These are phyloP conservation scores for Baorangia bicolor DNA, from an alignment of 768 basidiomycete species.

Conservation along the genomic window DNA sequence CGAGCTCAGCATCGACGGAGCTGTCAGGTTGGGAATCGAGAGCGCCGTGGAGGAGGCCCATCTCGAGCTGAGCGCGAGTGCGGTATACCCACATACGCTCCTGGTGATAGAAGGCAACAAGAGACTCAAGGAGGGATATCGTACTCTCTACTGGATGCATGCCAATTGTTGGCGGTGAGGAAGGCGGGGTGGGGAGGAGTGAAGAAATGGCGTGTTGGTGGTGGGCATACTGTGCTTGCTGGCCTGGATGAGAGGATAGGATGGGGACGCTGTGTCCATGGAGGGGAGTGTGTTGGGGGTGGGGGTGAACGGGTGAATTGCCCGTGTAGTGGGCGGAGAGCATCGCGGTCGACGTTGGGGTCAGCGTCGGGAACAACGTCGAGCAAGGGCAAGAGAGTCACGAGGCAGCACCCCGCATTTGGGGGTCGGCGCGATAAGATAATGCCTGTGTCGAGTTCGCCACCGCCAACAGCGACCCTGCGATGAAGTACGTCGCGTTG, in stretches of 20 bases:
- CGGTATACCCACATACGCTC: conserved; percentile 73
- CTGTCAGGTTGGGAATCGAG: conserved; percentile 8
- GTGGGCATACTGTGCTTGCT: conserved; percentile 23
- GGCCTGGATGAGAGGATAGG: conserved; percentile 21
- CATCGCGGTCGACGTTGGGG: conserved; percentile 45
- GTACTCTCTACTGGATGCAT: conserved; percentile 45
- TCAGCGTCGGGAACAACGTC: neutral
- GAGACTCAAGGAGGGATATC: conserved; percentile 59
- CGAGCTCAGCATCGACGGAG: conserved; percentile 10
- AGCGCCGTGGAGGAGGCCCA: conserved; percentile 35
- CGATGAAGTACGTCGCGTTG: conserved; percentile 90
- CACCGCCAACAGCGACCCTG: neutral
- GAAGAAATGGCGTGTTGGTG: conserved; percentile 30
- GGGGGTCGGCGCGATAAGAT: conserved; percentile 27
- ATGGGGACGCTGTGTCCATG: conserved; percentile 21
- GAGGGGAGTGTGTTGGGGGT: conserved; percentile 29
- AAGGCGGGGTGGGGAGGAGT: conserved; percentile 35
- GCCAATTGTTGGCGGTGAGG: conserved; percentile 32
- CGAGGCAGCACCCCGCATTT: conserved; percentile 7
- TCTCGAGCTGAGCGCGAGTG: conserved; percentile 59
- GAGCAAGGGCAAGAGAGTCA: neutral
- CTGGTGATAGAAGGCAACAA: conserved; percentile 66
- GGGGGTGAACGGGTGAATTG: conserved; percentile 19
- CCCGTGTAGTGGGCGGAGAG: conserved; percentile 54
- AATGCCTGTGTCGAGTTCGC: neutral